Base-by-base conservation (phyloP, 192 early-diverging fungal species). In the Radiomyces spectabilis region DNA sequence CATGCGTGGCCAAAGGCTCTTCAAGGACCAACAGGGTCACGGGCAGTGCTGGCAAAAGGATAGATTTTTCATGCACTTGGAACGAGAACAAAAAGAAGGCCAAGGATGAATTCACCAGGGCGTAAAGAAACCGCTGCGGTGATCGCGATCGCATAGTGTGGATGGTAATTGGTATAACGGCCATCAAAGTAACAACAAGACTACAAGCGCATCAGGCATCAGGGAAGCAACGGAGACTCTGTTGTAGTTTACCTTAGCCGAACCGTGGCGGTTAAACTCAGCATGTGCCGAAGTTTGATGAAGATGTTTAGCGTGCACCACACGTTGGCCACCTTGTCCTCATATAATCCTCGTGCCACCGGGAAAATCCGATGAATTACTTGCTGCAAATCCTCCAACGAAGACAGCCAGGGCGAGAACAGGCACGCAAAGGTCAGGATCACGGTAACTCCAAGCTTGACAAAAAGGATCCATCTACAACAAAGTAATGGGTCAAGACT, bases 281-380 rank as follows among this genome's bases (percentile, higher is more conserved):
- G 82, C 15, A 89, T 53, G 5, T 79, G 67, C 8, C 88, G 85
- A 41, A 95, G 55, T 55, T 97, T 97, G 54, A 99, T 59, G 8
- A 82, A 70, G 2, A 95, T 79, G 41, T 86, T 94, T 2, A 93
- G 35, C 0, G 94, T 88, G 61, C 96, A 99, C 96, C 96, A 99
- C 6, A 99, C 59, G 58, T 96, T 99, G 34, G 92, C 94, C 1
- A 99, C 96, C 66, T 99, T 99, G 74, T 99, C 96, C 65, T 99
- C 94, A 66, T 93, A 99, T 13, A 99, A 69, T 0, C 96, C 96
- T 25, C 96, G 83, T 12, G 84, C 81, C 6, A 99, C 82, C 0
- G 96, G 96, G 45, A 99, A 99, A 2, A 99, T 78, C 9, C 96
- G 80, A 35, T 75, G 59, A 4, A 93, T 56, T 0, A 95, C 85